phyloP scores from a whole-genome alignment of 2,329 filamentous ascomycete genomes.

The Zelopaecilomyces penicillatus region DNA sequence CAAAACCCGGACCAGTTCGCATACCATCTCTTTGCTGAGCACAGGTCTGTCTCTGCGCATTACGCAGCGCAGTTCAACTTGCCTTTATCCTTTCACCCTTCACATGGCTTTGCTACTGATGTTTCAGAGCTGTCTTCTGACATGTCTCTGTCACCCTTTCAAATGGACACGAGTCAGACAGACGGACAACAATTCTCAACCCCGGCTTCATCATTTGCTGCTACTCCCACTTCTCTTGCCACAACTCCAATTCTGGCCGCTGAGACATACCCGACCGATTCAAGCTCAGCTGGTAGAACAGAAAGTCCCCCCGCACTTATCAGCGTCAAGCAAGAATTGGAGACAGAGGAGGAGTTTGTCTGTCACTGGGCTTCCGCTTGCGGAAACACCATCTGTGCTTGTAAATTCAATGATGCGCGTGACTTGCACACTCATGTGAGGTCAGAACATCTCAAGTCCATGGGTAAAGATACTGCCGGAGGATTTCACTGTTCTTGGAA shows the following conservation, averaged over 20 bases:
- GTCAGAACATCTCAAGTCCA: conserved; percentile 36
- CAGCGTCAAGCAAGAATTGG: conserved; percentile 7
- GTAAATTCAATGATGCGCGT: conserved; percentile 34
- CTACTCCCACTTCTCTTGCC: conserved; percentile 19
- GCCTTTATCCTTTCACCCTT: background rate
- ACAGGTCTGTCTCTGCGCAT: conserved; percentile 8
- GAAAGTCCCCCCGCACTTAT: conserved; percentile 5
- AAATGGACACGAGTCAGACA: conserved; percentile 1
- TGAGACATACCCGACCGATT: conserved; percentile 10
- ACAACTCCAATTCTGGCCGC: conserved; percentile 20
- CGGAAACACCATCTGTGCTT: conserved; percentile 19
- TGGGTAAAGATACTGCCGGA: conserved; percentile 31
- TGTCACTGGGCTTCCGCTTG: conserved; percentile 26
- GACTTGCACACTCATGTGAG: conserved; percentile 49
- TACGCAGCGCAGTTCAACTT: background rate
- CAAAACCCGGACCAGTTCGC: conserved; percentile 19
- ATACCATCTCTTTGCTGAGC: conserved; percentile 22
- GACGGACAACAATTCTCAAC: conserved; percentile 13
- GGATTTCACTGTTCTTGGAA: conserved; percentile 50
- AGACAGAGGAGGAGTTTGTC: conserved; percentile 17
- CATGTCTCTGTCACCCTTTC: conserved; percentile 1
- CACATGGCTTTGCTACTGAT: background rate
- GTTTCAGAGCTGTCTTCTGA: conserved; percentile 1
- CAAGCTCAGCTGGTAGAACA: background rate
- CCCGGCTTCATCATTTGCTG: conserved; percentile 14